phyloP scores from a whole-genome alignment of 441 rosid species.

The Bocquillonia castaneifolia region DNA sequence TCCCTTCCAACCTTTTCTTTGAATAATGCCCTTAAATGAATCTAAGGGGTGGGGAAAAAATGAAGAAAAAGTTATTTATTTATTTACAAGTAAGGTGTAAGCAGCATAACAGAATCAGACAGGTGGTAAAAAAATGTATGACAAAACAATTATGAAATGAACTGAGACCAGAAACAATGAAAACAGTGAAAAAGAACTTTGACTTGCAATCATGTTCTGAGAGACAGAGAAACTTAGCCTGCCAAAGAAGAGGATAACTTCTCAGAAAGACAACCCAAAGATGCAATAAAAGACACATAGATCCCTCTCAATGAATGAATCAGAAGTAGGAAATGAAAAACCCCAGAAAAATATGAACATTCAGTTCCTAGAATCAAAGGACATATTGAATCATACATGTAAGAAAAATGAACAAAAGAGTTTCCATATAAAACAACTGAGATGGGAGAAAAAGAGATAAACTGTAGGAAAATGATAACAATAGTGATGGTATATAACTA shows the following conservation, averaged over 20 bases:
- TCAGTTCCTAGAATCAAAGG: no score
- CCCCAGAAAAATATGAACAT: no score
- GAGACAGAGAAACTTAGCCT: no score
- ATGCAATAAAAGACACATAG: not conserved
- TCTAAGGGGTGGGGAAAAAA: constrained; percentile 41
- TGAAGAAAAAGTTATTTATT: not conserved
- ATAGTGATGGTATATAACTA: not conserved
- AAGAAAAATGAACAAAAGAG: not conserved
- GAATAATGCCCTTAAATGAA: constrained; percentile 54
- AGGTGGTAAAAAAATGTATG: not conserved
- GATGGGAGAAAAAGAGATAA: not conserved
- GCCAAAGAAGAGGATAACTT: not conserved
- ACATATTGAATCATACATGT: no score
- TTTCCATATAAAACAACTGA: not conserved
- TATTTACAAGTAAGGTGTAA: not conserved
- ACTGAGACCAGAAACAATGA: not conserved
- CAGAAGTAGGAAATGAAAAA: no score
- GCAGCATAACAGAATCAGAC: not conserved
- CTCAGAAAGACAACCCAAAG: not conserved
- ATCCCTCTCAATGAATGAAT: not conserved
- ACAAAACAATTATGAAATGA: not conserved
- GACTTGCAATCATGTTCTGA: no score
- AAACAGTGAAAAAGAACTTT: not conserved
- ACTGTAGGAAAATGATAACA: not conserved
- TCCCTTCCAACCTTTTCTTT: constrained; percentile 63